A percentile compares a stretch with the other conserved stretches of the same genome.
Conservation (phyloP, 371 early-diverging fungal genomes). For the Choanephora cucurbitarum region DNA sequence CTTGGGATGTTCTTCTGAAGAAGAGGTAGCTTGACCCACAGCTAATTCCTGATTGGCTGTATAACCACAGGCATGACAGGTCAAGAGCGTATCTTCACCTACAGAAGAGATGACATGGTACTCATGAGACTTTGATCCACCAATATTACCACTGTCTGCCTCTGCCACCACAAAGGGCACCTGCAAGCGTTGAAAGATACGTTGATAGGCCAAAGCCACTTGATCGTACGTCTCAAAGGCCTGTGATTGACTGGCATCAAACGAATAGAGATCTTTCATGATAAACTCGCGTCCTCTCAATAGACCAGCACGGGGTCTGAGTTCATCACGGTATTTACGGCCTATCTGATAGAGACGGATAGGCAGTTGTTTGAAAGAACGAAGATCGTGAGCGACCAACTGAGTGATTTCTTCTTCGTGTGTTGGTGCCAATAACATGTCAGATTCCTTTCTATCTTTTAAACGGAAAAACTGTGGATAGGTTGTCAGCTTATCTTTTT, state of each 20-base stretch:
- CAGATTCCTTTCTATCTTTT: constrained; percentile 76
- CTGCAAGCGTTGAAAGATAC: constrained; percentile 73
- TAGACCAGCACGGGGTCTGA: constrained; percentile 81
- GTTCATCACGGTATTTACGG: constrained; percentile 84
- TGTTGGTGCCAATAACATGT: constrained; percentile 82
- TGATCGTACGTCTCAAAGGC: constrained; percentile 75
- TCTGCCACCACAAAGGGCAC: constrained; percentile 84
- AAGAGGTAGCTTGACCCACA: constrained; percentile 22
- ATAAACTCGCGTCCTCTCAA: constrained; percentile 87
- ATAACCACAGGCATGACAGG: constrained; percentile 73
- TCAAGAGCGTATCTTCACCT: constrained; percentile 84
- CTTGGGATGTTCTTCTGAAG: not conserved
- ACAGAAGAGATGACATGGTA: constrained; percentile 77
- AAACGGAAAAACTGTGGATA: constrained; percentile 70
- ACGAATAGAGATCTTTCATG: constrained; percentile 96
- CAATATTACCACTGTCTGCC: constrained; percentile 92
- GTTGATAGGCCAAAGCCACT: constrained; percentile 71
- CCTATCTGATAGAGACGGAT: constrained; percentile 90
- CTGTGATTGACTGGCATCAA: constrained; percentile 71
- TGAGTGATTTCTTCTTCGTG: constrained; percentile 92
- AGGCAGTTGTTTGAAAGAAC: constrained; percentile 76
- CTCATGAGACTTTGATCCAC: constrained; percentile 87
- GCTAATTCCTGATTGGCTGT: constrained; percentile 82
- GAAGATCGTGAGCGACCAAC: constrained; percentile 67
- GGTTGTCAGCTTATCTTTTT: not conserved